phyloP scores from a whole-genome alignment of 192 early-diverging fungal species.

The Allomyces arbusculus region DNA sequence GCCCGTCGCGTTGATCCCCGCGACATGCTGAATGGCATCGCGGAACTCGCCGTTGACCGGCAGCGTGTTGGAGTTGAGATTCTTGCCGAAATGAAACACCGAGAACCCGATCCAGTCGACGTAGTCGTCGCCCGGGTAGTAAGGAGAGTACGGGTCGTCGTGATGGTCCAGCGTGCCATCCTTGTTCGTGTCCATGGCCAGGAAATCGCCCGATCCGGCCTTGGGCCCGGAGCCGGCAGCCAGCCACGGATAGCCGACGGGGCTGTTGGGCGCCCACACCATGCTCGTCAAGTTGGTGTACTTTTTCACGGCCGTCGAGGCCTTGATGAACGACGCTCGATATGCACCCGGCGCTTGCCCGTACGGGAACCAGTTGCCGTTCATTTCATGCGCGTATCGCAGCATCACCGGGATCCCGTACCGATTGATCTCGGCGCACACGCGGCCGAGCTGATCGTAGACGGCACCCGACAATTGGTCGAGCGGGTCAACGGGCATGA shows the following conservation, averaged over 20 bases:
- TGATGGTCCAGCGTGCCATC: constrained; percentile 11
- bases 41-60: background rate
- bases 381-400: constrained; percentile 8
- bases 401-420: constrained; percentile 1
- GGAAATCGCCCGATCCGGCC: constrained; percentile 1
- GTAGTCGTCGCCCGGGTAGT: constrained; percentile 23
- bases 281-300: constrained; percentile 3
- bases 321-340: background rate
- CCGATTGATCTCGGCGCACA: background rate
- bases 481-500: background rate
- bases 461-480: background rate
- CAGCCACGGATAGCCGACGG: too few species aligned
- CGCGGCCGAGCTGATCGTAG: background rate
- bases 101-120: constrained; percentile 22
- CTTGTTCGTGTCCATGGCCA: constrained; percentile 21
- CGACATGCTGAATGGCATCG: background rate
- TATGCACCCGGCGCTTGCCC: background rate
- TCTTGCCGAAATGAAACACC: constrained; percentile 3
- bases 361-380: constrained; percentile 7
- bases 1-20: background rate
- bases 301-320: background rate
- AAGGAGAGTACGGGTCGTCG: constrained; percentile 25
- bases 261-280: constrained; percentile 1
- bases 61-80: background rate
- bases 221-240: too few species aligned